Percentiles rank a stretch among this genome's conserved stretches.
These are phyloP conservation scores for Fusarium anthophilum DNA, from an alignment of 2,329 filamentous ascomycete genomes.

Conservation along the genomic window DNA sequence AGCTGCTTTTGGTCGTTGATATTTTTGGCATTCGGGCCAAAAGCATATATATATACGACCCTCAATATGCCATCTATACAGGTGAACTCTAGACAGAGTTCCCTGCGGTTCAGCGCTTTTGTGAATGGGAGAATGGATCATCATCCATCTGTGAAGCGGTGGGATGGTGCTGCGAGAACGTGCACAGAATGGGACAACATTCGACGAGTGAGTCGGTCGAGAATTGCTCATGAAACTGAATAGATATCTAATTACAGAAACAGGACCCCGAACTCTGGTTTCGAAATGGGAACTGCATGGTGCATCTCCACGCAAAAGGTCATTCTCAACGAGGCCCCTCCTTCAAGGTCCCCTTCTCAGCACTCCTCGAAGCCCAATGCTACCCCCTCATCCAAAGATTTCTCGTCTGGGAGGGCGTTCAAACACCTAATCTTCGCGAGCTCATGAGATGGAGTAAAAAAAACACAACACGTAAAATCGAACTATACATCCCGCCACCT, in stretches of 20 bases:
- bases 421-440: slow-evolving; percentile 40
- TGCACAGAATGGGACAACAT: slow-evolving; percentile 58
- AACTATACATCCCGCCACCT: slow-evolving; percentile 77
- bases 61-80: background rate
- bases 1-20: background rate
- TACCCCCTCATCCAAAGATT: slow-evolving; percentile 67
- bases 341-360: slow-evolving; percentile 70
- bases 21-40: background rate
- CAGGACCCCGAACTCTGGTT: slow-evolving; percentile 80
- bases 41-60: slow-evolving; percentile 9
- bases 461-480: slow-evolving; percentile 51
- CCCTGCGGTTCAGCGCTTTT: slow-evolving; percentile 42
- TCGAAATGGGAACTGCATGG: slow-evolving; percentile 72
- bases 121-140: slow-evolving; percentile 40
- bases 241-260: slow-evolving; percentile 4
- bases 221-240: background rate
- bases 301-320: slow-evolving; percentile 74
- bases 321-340: slow-evolving; percentile 73
- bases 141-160: slow-evolving; percentile 52
- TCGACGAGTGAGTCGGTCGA: slow-evolving; percentile 53
- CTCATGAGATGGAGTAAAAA: slow-evolving; percentile 47
- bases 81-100: slow-evolving; percentile 25
- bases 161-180: slow-evolving; percentile 60
- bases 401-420: slow-evolving; percentile 47
- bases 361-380: slow-evolving; percentile 67